These are phyloP conservation scores for Nigrospora osmanthi DNA, from an alignment of 2,329 filamentous ascomycete genomes.

Conservation along the genomic window DNA sequence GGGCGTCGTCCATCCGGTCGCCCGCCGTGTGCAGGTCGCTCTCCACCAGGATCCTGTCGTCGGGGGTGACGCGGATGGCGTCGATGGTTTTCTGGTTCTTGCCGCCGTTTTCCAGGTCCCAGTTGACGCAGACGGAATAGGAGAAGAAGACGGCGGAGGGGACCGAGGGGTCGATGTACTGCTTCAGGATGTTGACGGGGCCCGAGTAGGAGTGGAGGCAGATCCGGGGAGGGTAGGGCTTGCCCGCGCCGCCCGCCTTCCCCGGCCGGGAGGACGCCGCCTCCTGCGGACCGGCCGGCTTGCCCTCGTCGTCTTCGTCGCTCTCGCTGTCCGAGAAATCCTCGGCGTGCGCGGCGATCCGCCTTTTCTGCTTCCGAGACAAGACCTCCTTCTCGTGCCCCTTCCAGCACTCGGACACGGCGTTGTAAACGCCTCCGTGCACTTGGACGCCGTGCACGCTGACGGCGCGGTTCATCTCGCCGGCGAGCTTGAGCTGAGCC, in stretches of 20 bases:
- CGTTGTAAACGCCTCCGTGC: constrained; percentile 62
- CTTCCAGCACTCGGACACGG: constrained; percentile 59
- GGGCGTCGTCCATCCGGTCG: constrained; percentile 64
- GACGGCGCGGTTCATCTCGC: constrained; percentile 55
- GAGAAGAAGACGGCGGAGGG: constrained; percentile 80
- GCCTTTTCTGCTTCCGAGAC: constrained; percentile 50
- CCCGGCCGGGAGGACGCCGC: constrained; percentile 15
- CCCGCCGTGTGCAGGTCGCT: constrained; percentile 86
- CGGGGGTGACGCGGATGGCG: constrained; percentile 64
- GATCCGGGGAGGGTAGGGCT: constrained; percentile 76
- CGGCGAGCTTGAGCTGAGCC: constrained; percentile 65
- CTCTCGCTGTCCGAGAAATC: constrained; percentile 29
- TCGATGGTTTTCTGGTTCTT: constrained; percentile 48
- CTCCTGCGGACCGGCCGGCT: constrained; percentile 12
- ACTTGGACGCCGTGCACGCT: constrained; percentile 71
- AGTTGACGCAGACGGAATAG: constrained; percentile 79
- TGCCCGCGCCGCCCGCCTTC: constrained; percentile 16
- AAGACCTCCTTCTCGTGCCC: constrained; percentile 57
- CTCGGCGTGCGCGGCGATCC: constrained; percentile 38
- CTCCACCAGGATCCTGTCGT: constrained; percentile 74
- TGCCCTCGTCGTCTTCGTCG: constrained; percentile 27
- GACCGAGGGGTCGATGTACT: constrained; percentile 66
- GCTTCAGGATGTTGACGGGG: constrained; percentile 62
- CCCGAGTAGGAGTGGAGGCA: constrained; percentile 94
- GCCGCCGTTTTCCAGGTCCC: constrained; percentile 42